Evolutionary conservation across 768 basidiomycete genomes (phyloP).

Genomic region (Tephrocybe sp.): DNA sequence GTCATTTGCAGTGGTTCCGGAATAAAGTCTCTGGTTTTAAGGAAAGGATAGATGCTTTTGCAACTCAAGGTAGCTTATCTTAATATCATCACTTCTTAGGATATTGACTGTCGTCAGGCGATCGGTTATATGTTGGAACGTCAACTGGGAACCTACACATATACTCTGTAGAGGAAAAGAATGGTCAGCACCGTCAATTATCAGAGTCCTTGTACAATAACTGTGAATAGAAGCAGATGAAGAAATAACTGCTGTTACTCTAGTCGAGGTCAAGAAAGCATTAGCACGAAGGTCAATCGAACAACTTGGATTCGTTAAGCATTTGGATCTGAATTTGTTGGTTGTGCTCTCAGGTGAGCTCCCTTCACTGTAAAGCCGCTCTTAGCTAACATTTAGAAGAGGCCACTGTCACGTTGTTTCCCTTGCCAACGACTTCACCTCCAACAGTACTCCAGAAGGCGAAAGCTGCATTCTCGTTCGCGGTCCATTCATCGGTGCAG

Average conservation of each 20-base stretch:
- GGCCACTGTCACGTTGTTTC: conserved; percentile 67
- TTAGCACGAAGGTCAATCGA: conserved; percentile 75
- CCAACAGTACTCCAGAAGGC: conserved; percentile 72
- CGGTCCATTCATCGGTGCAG: conserved; percentile 61
- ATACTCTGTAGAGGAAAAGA: conserved; percentile 42
- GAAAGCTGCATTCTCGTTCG: conserved; percentile 82
- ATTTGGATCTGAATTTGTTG: conserved; percentile 83
- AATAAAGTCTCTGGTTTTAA: conserved; percentile 40
- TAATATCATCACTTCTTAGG: neutral
- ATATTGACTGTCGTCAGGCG: conserved; percentile 34
- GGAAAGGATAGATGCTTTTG: conserved; percentile 42
- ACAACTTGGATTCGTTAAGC: conserved; percentile 81
- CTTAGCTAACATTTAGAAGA: conserved; percentile 44
- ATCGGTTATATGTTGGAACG: conserved; percentile 63
- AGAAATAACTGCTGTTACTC: conserved; percentile 30
- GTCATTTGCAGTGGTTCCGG: too few species aligned
- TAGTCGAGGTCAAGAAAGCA: conserved; percentile 65
- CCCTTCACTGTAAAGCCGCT: neutral
- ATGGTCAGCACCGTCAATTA: conserved; percentile 27
- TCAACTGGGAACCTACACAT: conserved; percentile 52
- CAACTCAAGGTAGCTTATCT: conserved; percentile 36
- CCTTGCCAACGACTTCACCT: conserved; percentile 69
- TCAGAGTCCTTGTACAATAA: neutral
- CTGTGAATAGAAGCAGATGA: conserved; percentile 20
- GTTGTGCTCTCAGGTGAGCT: conserved; percentile 77